These are phyloP conservation scores for Parachaetomium inaequale DNA, from an alignment of 495 filamentous ascomycete genomes.

Conservation along the genomic window DNA sequence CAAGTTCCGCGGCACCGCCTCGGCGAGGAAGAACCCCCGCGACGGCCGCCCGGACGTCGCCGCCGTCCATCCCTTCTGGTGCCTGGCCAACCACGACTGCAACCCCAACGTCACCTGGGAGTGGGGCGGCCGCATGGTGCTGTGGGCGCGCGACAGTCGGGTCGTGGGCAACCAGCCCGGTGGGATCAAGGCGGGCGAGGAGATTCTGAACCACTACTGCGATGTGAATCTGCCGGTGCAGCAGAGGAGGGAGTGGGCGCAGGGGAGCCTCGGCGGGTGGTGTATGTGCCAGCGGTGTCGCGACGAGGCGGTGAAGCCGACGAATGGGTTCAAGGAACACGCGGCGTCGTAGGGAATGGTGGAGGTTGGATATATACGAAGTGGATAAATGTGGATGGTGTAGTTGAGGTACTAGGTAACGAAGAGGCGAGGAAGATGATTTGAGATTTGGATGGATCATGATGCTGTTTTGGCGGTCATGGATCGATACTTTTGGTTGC, in stretches of 20 bases:
- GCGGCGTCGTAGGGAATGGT: not conserved
- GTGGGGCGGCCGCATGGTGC: slow-evolving; percentile 80
- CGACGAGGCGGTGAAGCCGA: slow-evolving; percentile 39
- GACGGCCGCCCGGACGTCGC: slow-evolving; percentile 76
- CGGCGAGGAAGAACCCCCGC: slow-evolving; percentile 66
- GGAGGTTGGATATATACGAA: not conserved
- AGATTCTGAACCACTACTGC: slow-evolving; percentile 91
- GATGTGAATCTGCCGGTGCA: slow-evolving; percentile 75
- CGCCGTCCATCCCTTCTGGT: slow-evolving; percentile 58
- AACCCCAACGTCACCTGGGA: slow-evolving; percentile 93
- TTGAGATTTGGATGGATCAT: too few species aligned
- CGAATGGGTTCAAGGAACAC: not conserved
- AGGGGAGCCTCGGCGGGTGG: slow-evolving; percentile 75
- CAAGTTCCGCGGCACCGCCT: slow-evolving; percentile 91
- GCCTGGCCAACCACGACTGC: slow-evolving; percentile 85
- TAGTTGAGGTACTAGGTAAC: not conserved
- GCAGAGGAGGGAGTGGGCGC: slow-evolving; percentile 83
- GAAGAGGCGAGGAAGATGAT: too few species aligned
- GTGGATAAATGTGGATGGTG: not conserved
- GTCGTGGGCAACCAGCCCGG: slow-evolving; percentile 37
- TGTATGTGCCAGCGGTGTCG: slow-evolving; percentile 81
- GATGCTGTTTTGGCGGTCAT: too few species aligned
- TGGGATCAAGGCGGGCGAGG: slow-evolving; percentile 71
- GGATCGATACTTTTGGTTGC: too few species aligned
- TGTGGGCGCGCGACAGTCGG: slow-evolving; percentile 49